Conservation (phyloP, 1,139 yeast genomes). For the Pichia sp. region DNA sequence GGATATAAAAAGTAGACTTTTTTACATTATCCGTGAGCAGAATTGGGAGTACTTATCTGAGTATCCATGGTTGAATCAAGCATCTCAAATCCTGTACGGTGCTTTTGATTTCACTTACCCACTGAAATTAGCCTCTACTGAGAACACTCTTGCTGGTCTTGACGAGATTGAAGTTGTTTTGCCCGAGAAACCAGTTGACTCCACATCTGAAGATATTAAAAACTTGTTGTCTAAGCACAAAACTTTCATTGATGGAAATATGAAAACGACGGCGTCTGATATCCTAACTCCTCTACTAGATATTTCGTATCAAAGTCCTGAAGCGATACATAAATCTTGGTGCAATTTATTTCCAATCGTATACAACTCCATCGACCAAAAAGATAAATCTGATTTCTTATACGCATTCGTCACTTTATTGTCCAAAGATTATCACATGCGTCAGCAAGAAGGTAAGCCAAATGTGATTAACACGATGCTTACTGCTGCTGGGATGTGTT, state of each 20-base stretch:
- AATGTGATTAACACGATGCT: constrained; percentile 82
- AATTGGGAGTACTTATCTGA: constrained; percentile 96
- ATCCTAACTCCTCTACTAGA: constrained; percentile 71
- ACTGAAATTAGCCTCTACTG: constrained; percentile 44
- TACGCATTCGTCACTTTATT: constrained; percentile 73
- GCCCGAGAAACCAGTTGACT: constrained; percentile 18
- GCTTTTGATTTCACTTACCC: constrained; percentile 55
- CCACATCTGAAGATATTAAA: constrained; percentile 23
- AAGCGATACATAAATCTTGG: constrained; percentile 84
- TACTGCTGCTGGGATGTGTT: constrained; percentile 74
- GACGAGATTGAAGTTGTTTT: constrained; percentile 41
- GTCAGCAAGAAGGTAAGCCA: constrained; percentile 83
- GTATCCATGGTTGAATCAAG: constrained; percentile 93
- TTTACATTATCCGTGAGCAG: constrained; percentile 84
- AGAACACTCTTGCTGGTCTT: constrained; percentile 56
- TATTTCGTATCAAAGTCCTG: constrained; percentile 77
- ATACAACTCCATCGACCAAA: constrained; percentile 65
- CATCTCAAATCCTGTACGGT: constrained; percentile 79
- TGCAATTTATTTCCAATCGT: constrained; percentile 76
- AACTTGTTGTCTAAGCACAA: constrained; percentile 49
- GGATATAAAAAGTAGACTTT: constrained; percentile 73
- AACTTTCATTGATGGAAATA: constrained; percentile 36
- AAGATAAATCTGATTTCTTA: constrained; percentile 80
- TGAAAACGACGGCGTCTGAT: constrained; percentile 52
- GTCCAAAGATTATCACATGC: constrained; percentile 85